These are phyloP conservation scores for Cutaneotrichosporon cavernicola DNA, from an alignment of 1,284 basidiomycete genomes.

Conservation along the genomic window DNA sequence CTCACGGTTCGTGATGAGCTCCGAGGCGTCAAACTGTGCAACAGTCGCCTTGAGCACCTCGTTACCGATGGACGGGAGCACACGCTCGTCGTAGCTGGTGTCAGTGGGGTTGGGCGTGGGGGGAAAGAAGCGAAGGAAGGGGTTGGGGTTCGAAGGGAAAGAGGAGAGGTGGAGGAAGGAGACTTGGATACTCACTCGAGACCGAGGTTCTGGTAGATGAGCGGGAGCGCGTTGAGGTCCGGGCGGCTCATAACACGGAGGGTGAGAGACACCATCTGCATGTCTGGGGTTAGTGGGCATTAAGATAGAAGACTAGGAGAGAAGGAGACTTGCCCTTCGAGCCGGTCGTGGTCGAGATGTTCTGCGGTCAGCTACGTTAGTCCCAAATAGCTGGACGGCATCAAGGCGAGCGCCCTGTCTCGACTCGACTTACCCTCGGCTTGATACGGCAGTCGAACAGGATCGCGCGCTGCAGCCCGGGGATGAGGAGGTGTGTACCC, in stretches of 20 bases:
- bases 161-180: background rate
- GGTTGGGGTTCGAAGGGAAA: conserved; percentile 54
- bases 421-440: conserved; percentile 69
- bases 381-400: no score
- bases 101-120: conserved; percentile 54
- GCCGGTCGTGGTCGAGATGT: conserved; percentile 16
- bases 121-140: conserved; percentile 51
- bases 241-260: conserved; percentile 93
- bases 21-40: conserved; percentile 95
- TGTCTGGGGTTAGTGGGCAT: conserved; percentile 34
- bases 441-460: conserved; percentile 97
- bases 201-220: conserved; percentile 93
- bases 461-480: conserved; percentile 92
- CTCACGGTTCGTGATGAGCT: conserved; percentile 72
- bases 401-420: no score
- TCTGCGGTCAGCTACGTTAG: background rate
- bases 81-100: conserved; percentile 95
- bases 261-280: conserved; percentile 75
- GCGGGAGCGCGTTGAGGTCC: conserved; percentile 80
- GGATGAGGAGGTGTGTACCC: conserved; percentile 87
- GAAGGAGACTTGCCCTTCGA: conserved; percentile 10
- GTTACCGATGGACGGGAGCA: conserved; percentile 90
- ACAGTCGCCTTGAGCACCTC: conserved; percentile 98
- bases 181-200: conserved; percentile 59
- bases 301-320: conserved; percentile 58